phyloP scores from a whole-genome alignment of 495 filamentous ascomycete genomes.

The Annulohypoxylon nitens region DNA sequence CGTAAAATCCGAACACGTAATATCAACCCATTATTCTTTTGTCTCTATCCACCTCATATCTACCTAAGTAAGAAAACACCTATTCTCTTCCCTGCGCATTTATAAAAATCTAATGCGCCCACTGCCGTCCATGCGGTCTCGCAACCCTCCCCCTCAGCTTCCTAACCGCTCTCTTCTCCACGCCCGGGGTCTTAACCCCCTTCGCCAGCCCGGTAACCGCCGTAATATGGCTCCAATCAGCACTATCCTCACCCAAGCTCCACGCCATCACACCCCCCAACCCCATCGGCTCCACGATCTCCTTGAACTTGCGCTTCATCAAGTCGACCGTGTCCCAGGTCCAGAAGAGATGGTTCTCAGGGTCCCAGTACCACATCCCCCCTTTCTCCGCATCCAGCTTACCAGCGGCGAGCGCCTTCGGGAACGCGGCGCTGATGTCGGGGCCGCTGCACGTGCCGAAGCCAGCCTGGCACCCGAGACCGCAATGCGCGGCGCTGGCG shows the following conservation, averaged over 20 bases:
- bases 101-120: background rate
- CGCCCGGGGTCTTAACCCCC: background rate
- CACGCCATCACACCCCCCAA: constrained; percentile 71
- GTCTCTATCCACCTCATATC: background rate
- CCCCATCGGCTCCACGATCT: constrained; percentile 66
- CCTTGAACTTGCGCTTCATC: constrained; percentile 68
- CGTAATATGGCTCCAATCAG: constrained; percentile 63
- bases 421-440: constrained; percentile 45
- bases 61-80: background rate
- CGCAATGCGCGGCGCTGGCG: constrained; percentile 40
- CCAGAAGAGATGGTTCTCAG: constrained; percentile 67
- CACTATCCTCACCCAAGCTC: constrained; percentile 72
- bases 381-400: constrained; percentile 63
- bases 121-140: constrained; percentile 14
- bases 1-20: constrained; percentile 3
- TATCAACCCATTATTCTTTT: background rate
- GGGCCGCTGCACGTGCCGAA: constrained; percentile 51
- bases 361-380: constrained; percentile 73
- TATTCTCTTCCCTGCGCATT: background rate
- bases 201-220: constrained; percentile 40
- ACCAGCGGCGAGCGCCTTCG: constrained; percentile 62
- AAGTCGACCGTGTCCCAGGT: constrained; percentile 72
- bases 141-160: background rate
- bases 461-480: constrained; percentile 36
- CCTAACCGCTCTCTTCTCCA: background rate